phyloP scores from a whole-genome alignment of 2,329 filamentous ascomycete species.

The Cladophialophora immunda region DNA sequence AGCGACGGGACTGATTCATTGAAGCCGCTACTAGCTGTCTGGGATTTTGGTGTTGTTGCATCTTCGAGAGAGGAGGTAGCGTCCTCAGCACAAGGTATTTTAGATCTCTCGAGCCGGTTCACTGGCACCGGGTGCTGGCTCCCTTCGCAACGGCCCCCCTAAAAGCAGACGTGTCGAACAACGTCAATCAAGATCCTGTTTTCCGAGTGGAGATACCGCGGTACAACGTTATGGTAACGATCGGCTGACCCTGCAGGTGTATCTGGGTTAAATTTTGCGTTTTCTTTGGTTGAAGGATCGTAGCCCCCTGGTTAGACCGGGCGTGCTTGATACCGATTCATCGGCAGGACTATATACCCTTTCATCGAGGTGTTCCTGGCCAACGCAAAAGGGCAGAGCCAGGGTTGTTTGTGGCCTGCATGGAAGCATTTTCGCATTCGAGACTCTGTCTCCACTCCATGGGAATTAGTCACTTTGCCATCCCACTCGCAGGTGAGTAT shows the following conservation, averaged over 20 bases:
- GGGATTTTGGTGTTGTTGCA: not conserved
- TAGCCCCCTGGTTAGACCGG: not conserved
- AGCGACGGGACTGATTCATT: not conserved
- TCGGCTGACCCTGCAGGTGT: not conserved
- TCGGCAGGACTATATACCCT: not conserved
- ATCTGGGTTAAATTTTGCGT: not conserved
- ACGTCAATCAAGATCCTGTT: constrained; percentile 2
- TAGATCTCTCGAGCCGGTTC: not conserved
- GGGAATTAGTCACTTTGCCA: not conserved
- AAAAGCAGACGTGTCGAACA: not conserved
- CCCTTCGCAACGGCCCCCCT: not conserved
- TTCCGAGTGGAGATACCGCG: not conserved
- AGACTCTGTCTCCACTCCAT: not conserved
- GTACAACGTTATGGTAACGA: not conserved
- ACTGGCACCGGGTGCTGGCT: not conserved
- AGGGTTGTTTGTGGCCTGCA: not conserved
- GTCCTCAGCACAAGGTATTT: not conserved
- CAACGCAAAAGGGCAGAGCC: not conserved
- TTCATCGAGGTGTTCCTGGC: not conserved
- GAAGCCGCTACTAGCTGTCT: not conserved
- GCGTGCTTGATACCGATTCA: not conserved
- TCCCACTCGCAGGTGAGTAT: not conserved
- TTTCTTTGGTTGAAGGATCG: not conserved
- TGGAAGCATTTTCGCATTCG: not conserved
- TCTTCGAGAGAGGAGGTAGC: not conserved